A percentile compares a stretch with the other conserved stretches of the same genome.
Evolutionary conservation across 2,329 filamentous ascomycete genomes (phyloP).

Genomic region (Scolecobasidium constrictum): DNA sequence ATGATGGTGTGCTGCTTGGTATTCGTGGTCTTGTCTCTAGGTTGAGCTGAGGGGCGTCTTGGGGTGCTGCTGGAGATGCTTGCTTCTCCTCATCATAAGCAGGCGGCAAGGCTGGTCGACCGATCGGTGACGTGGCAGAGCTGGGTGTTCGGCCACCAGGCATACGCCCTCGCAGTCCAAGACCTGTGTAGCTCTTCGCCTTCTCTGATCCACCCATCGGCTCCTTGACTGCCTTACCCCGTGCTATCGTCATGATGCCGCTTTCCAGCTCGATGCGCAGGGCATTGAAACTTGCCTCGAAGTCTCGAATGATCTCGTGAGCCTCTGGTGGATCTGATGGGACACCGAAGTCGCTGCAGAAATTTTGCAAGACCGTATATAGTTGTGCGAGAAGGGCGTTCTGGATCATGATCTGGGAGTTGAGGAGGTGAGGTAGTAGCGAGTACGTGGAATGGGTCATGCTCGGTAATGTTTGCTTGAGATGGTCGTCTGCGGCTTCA

Average conservation of each 20-base stretch:
- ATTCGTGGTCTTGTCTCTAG: background rate
- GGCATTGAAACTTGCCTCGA: conserved; percentile 52
- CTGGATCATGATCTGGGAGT: conserved; percentile 62
- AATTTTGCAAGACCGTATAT: conserved; percentile 67
- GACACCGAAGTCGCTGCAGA: conserved; percentile 57
- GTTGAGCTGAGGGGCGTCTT: background rate
- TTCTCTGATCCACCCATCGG: conserved; percentile 35
- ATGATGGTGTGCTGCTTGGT: conserved; percentile 1
- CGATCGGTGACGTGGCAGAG: background rate
- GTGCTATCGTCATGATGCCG: conserved; percentile 48
- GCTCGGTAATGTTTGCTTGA: conserved; percentile 60
- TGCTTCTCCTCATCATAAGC: background rate
- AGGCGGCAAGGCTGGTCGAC: conserved; percentile 1
- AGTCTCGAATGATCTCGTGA: conserved; percentile 56
- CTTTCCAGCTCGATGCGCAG: conserved; percentile 56
- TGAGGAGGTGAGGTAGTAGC: conserved; percentile 61
- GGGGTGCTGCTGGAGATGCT: background rate
- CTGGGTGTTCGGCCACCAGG: background rate
- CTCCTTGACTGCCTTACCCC: conserved; percentile 55
- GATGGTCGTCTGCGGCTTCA: conserved; percentile 60
- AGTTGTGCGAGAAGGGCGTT: conserved; percentile 67
- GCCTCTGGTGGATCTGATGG: conserved; percentile 63
- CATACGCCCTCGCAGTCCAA: conserved; percentile 31
- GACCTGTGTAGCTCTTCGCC: conserved; percentile 4
- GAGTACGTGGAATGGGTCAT: conserved; percentile 61